These are phyloP conservation scores for Coemansia sp. DNA, from an alignment of 192 early-diverging fungal species.

Conservation along the genomic window DNA sequence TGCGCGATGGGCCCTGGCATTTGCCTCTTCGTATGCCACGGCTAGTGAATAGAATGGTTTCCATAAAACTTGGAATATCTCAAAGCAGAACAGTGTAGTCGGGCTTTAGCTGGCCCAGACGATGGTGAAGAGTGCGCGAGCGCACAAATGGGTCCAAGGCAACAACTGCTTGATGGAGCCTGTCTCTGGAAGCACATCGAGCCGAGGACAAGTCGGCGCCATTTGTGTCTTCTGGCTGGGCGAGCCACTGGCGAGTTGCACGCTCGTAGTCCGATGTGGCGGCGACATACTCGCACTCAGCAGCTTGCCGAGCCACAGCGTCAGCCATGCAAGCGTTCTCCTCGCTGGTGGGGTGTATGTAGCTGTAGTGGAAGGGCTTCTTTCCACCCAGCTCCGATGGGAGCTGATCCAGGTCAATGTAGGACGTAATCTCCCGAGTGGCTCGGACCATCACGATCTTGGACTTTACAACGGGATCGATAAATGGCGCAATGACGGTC, in stretches of 20 bases:
- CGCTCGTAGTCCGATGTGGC: slow-evolving; percentile 48
- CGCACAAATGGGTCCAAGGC: slow-evolving; percentile 57
- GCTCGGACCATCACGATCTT: slow-evolving; percentile 77
- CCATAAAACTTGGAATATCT: neutral
- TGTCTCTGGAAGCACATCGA: slow-evolving; percentile 28
- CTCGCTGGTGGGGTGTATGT: slow-evolving; percentile 42
- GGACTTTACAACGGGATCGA: slow-evolving; percentile 84
- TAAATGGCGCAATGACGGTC: slow-evolving; percentile 76
- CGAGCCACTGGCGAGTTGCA: slow-evolving; percentile 55
- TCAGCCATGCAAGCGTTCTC: slow-evolving; percentile 58
- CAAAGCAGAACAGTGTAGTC: slow-evolving; percentile 13
- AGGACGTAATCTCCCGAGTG: slow-evolving; percentile 59
- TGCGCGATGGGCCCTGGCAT: slow-evolving; percentile 86
- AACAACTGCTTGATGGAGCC: slow-evolving; percentile 36
- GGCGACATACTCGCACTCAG: slow-evolving; percentile 25
- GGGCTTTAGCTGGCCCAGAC: slow-evolving; percentile 28
- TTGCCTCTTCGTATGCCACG: slow-evolving; percentile 54
- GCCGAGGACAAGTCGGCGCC: neutral
- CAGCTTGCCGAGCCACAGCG: slow-evolving; percentile 31
- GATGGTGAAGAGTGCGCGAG: slow-evolving; percentile 52
- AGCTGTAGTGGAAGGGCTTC: slow-evolving; percentile 59
- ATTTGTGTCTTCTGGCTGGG: neutral
- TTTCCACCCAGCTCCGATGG: slow-evolving; percentile 62
- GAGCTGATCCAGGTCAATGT: slow-evolving; percentile 60
- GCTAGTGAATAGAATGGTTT: neutral